Evolutionary conservation across 1,284 basidiomycete species (phyloP).

Genomic region (Mycena sp.): DNA sequence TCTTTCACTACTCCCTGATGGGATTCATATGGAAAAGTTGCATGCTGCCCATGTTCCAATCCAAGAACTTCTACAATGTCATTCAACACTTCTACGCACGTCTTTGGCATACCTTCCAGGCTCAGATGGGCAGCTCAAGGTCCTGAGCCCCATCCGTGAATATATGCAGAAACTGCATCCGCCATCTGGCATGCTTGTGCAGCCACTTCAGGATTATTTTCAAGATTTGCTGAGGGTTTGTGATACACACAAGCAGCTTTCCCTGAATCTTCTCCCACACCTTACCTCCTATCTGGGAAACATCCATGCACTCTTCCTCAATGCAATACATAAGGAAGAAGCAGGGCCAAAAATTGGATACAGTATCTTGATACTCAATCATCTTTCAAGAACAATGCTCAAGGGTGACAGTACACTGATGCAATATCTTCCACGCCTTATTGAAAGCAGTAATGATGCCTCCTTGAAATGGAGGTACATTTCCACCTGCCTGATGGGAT

Average conservation of each 20-base stretch:
- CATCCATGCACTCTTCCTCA: conserved; percentile 6
- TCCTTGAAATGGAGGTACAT: conserved; percentile 5
- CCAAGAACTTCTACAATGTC: not conserved
- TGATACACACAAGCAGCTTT: not conserved
- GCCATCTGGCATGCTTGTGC: not conserved
- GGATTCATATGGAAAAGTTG: conserved; percentile 7
- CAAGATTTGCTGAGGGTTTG: conserved; percentile 4
- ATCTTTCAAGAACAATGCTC: conserved; percentile 4
- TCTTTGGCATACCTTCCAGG: conserved; percentile 12
- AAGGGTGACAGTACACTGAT: conserved; percentile 7
- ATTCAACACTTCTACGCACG: conserved; percentile 9
- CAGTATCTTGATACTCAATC: not conserved
- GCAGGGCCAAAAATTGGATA: not conserved
- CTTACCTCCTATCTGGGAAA: conserved; percentile 4
- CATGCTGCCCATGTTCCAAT: not conserved
- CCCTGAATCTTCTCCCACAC: conserved; percentile 1
- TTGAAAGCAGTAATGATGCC: not conserved
- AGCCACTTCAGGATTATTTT: not conserved
- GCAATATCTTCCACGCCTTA: not conserved
- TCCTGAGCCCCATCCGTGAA: conserved; percentile 23
- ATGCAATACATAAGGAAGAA: not conserved
- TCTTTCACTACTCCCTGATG: conserved; percentile 26
- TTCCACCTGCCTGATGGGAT: not conserved
- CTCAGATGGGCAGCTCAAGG: conserved; percentile 11
- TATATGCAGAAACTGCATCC: conserved; percentile 17